These are phyloP conservation scores for Protostelium mycophagum DNA, from an alignment of 78 protist genomes.

Conservation along the genomic window DNA sequence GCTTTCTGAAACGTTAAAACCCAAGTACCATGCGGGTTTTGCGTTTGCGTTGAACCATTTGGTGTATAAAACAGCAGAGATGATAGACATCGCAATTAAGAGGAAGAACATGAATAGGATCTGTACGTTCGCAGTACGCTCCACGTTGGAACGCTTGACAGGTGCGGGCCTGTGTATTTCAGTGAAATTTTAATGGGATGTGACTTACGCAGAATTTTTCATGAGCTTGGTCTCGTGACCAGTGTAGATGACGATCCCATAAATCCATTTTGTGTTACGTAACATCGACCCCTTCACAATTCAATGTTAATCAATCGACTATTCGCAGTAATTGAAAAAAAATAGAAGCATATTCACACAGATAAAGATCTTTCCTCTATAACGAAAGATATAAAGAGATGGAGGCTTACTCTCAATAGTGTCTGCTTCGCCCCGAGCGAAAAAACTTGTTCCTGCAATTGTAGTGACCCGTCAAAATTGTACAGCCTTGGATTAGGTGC, in stretches of 20 bases:
- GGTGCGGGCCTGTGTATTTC: slow-evolving; percentile 6
- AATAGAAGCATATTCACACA: neutral
- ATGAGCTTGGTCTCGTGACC: slow-evolving; percentile 82
- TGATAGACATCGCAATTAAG: slow-evolving; percentile 11
- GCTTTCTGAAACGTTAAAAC: slow-evolving; percentile 15
- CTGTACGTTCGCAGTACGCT: slow-evolving; percentile 10
- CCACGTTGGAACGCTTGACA: slow-evolving; percentile 10
- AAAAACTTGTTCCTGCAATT: slow-evolving; percentile 3
- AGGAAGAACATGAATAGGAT: slow-evolving; percentile 14
- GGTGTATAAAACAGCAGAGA: slow-evolving; percentile 21
- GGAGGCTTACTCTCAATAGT: slow-evolving; percentile 38
- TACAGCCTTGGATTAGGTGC: slow-evolving; percentile 47
- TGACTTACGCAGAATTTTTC: slow-evolving; percentile 35
- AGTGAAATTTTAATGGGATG: neutral
- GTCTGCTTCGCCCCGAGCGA: slow-evolving; percentile 35
- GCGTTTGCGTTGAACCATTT: neutral
- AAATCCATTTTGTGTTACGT: slow-evolving; percentile 74
- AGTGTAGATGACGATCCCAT: slow-evolving; percentile 66
- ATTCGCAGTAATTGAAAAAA: too few species aligned
- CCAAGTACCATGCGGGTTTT: neutral
- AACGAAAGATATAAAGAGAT: neutral
- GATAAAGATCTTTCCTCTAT: neutral
- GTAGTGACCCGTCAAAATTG: slow-evolving; percentile 29
- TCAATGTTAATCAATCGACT: too few species aligned
- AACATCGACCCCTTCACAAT: slow-evolving; percentile 29